Conservation (phyloP, 2,329 filamentous ascomycete species). For the Neofusicoccum kwambonambiense region DNA sequence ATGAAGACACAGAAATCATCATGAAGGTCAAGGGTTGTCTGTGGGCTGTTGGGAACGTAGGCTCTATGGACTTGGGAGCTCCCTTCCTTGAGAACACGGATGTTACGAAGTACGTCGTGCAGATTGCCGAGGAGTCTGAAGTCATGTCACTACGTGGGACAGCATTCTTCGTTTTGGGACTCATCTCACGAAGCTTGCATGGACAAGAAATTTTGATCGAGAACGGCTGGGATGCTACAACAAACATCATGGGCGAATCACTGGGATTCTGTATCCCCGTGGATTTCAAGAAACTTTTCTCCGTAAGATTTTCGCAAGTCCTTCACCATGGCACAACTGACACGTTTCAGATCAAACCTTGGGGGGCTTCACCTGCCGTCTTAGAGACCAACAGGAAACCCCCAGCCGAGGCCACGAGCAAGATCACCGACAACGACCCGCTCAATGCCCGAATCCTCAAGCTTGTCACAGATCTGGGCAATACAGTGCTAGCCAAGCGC, state of each 20-base stretch:
- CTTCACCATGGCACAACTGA: background rate
- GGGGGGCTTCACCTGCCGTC: constrained; percentile 28
- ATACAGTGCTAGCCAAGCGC: constrained; percentile 88
- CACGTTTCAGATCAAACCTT: constrained; percentile 37
- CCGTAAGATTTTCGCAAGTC: constrained; percentile 44
- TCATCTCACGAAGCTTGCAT: constrained; percentile 89
- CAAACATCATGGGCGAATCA: constrained; percentile 77
- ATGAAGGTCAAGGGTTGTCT: constrained; percentile 95
- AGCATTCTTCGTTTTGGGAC: constrained; percentile 90
- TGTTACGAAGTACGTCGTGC: constrained; percentile 81
- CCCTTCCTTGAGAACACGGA: constrained; percentile 89
- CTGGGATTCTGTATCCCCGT: constrained; percentile 84
- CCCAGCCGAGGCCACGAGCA: constrained; percentile 22
- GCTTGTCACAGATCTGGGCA: constrained; percentile 82
- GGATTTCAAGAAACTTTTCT: constrained; percentile 75
- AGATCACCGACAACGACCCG: constrained; percentile 57
- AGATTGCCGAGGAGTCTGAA: constrained; percentile 82
- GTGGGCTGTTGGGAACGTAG: constrained; percentile 97
- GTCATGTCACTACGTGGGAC: constrained; percentile 93
- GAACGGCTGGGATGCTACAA: constrained; percentile 89
- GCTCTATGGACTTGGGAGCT: constrained; percentile 94
- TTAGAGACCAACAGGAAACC: background rate
- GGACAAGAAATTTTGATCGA: constrained; percentile 89
- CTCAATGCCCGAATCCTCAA: constrained; percentile 75
- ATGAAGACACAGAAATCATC: constrained; percentile 79